Evolutionary conservation across 139 green algal species (phyloP).

Genomic region (Micractinium sp.): DNA sequence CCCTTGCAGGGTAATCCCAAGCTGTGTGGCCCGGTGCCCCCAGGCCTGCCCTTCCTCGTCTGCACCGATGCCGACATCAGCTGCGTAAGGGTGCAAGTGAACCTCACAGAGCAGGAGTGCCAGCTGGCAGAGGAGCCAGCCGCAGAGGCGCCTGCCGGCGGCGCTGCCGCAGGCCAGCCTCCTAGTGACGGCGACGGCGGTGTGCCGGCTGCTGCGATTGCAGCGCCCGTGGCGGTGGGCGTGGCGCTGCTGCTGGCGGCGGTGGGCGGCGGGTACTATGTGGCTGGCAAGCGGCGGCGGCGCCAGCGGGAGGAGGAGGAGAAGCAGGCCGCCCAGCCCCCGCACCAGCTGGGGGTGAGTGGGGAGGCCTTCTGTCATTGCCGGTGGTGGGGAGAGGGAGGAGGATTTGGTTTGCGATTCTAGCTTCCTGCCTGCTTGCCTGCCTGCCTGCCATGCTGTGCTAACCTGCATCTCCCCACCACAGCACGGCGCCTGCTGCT

Average conservation of each 20-base stretch:
- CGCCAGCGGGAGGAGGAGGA: neutral
- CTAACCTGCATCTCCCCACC: too few relatives aligned
- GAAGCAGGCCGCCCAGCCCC: neutral
- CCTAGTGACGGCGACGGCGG: neutral
- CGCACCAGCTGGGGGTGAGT: neutral
- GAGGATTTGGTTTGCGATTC: too few relatives aligned
- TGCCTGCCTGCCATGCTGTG: too few relatives aligned
- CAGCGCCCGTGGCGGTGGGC: conserved; percentile 2
- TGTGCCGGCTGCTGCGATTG: neutral
- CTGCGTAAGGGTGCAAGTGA: neutral
- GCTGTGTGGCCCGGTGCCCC: conserved; percentile 32
- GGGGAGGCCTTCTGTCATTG: neutral
- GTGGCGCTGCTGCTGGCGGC: neutral
- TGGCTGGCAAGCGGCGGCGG: neutral
- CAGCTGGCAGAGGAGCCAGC: neutral
- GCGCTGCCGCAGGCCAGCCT: neutral
- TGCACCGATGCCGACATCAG: conserved; percentile 4
- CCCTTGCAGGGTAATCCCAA: neutral
- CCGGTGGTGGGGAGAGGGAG: neutral
- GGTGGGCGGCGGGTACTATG: neutral
- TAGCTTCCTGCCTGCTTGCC: too few relatives aligned
- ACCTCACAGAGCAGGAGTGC: neutral
- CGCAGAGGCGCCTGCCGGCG: neutral
- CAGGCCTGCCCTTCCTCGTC: conserved; percentile 14
- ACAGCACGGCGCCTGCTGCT: too few relatives aligned